Evolutionary conservation across 441 rosid species (phyloP), one percentile per base, ranked within the genome.

Genomic region (Erodium trifolium): DNA sequence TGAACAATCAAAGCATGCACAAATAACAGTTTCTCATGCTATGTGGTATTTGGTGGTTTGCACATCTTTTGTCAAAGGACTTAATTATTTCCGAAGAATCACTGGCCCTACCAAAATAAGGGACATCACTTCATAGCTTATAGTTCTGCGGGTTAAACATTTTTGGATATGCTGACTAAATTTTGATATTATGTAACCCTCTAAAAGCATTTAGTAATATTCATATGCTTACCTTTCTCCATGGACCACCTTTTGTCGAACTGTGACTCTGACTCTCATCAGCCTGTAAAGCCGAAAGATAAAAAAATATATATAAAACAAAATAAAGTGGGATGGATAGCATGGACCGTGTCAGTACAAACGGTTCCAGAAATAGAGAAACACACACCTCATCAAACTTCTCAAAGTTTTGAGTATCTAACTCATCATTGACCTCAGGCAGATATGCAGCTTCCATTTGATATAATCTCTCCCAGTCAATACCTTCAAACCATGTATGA

Each of bases 301-400:
- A 57, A 31, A 2, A 27, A 31, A 2, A 31, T 31, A 2, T 23
- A 23, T 23, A 23, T 23, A 23, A 0, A 23, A 23, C 2, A 31
- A 31, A 31, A 31, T 31, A 57, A 60, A 60, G 4, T 60, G 37
- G 29, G n/a, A 66, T 14, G 9, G 12, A 12, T n/a, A 63, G 29
- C 31, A 68, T 39, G 55, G 37, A 65, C 59, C 45, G 23, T 51
- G 13, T n/a, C 57, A 49, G 49, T 37, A 34, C 23, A 41, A 41
- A 60, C 13, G 0, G 64, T 31, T 60, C 64, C 13, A 60, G 34
- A 41, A 41, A 41, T 41, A 41, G 47, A 41, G 47, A 14, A 79
- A 57, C 66, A 12, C 75, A 68, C 65, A 86, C 90, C 90, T 86
- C 90, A 2, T 86, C 90, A 81, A 81, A 86, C 77, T 82, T 84